Percentiles rank a stretch among this genome's conserved stretches.
These are phyloP conservation scores for Ogataea nitratoaversa DNA, from an alignment of 805 yeast genomes.

Conservation along the genomic window DNA sequence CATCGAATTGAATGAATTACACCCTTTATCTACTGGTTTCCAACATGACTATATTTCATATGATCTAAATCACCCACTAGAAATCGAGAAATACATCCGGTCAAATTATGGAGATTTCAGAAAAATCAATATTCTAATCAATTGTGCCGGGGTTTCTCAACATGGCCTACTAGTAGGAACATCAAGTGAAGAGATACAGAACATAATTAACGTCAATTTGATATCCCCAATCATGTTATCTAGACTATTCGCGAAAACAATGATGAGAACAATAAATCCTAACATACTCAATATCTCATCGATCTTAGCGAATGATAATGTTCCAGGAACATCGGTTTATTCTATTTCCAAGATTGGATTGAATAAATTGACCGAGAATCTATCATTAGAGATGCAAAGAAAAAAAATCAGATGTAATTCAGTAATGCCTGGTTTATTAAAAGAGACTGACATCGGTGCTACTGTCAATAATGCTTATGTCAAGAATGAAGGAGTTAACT, in stretches of 20 bases:
- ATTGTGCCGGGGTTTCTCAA: constrained; percentile 68
- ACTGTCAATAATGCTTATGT: constrained; percentile 22
- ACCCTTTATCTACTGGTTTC: constrained; percentile 10
- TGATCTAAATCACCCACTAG: constrained; percentile 28
- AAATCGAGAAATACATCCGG: constrained; percentile 12
- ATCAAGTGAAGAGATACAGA: constrained; percentile 35
- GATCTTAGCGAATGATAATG: constrained; percentile 42
- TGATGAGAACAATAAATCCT: constrained; percentile 37
- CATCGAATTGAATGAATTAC: constrained; percentile 13
- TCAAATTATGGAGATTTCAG: constrained; percentile 27
- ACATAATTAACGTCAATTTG: constrained; percentile 53
- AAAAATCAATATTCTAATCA: constrained; percentile 45
- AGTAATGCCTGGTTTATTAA: constrained; percentile 62
- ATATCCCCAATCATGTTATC: constrained; percentile 58
- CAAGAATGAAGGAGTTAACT: constrained; percentile 4
- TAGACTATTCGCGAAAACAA: constrained; percentile 45
- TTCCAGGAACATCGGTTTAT: constrained; percentile 62
- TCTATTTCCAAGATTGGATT: constrained; percentile 71
- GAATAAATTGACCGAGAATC: constrained; percentile 52
- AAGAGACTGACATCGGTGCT: constrained; percentile 63
- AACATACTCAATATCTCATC: constrained; percentile 65
- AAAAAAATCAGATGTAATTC: constrained; percentile 57
- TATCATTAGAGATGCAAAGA: constrained; percentile 57
- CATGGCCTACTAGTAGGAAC: constrained; percentile 45
- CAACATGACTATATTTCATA: constrained; percentile 31